A percentile compares a stretch with the other conserved stretches of the same genome.
These are phyloP conservation scores for Botrytis pseudocinerea DNA, from an alignment of 2,329 filamentous ascomycete genomes.

Conservation along the genomic window DNA sequence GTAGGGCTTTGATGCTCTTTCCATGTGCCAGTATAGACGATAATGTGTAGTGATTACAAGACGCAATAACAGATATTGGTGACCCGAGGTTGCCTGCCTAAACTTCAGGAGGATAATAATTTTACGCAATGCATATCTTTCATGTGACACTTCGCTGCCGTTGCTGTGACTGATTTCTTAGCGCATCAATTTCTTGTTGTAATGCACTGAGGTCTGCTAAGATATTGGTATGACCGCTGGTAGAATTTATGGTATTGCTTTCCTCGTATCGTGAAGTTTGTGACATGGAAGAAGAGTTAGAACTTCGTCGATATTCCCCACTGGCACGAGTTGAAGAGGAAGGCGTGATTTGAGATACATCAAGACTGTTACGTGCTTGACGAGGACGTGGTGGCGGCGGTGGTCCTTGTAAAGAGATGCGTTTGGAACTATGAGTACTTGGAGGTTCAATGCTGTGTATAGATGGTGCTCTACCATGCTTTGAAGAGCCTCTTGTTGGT, in stretches of 20 bases:
- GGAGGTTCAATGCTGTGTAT: conserved; percentile 35
- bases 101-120: background rate
- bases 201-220: conserved; percentile 70
- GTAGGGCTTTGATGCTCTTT: background rate
- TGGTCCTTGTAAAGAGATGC: conserved; percentile 35
- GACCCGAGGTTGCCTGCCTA: background rate
- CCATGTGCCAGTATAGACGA: background rate
- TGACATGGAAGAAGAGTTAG: conserved; percentile 32
- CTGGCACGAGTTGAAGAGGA: conserved; percentile 31
- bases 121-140: background rate
- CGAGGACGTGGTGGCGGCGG: conserved; percentile 46
- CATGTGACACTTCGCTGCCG: conserved; percentile 22
- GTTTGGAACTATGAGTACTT: conserved; percentile 28
- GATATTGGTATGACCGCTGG: conserved; percentile 55
- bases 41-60: background rate
- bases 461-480: conserved; percentile 32
- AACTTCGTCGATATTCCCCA: conserved; percentile 34
- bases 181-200: conserved; percentile 73
- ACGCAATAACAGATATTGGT: background rate
- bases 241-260: conserved; percentile 25
- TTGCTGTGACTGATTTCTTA: conserved; percentile 48
- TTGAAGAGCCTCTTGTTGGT: conserved; percentile 38
- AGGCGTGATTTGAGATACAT: conserved; percentile 28
- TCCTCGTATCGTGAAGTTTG: conserved; percentile 36
- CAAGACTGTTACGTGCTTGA: conserved; percentile 41